phyloP scores from a whole-genome alignment of 441 rosid genomes.

The Pelargonium citronellum region DNA sequence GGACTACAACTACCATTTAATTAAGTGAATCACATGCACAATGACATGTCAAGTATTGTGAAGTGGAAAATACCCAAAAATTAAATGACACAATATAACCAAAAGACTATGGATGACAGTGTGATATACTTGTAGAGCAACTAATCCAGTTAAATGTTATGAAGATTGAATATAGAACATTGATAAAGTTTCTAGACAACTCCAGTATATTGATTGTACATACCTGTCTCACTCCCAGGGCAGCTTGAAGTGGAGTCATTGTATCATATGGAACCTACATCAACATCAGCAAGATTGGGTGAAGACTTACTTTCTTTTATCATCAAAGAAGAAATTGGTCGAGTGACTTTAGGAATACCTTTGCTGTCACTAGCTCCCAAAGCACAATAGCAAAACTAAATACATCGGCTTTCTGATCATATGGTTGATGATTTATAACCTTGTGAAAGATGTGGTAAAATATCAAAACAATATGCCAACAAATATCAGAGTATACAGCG shows the following conservation, averaged over 20 bases:
- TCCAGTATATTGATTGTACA: not conserved
- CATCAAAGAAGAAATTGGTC: not conserved
- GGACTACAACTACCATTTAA: no score
- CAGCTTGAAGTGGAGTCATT: constrained; percentile 67
- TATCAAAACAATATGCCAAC: not conserved
- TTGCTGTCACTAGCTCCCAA: constrained; percentile 65
- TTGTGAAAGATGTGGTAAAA: constrained; percentile 20
- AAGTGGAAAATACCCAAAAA: not conserved
- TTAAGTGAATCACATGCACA: no score
- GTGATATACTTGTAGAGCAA: not conserved
- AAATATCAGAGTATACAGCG: not conserved
- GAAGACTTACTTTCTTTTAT: not conserved
- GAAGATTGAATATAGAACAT: not conserved
- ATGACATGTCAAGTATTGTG: no score
- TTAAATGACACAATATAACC: not conserved
- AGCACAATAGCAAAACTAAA: constrained; percentile 67
- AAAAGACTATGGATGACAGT: not conserved
- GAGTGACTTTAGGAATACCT: constrained; percentile 34
- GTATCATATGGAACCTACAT: constrained; percentile 52
- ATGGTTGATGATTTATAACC: constrained; percentile 63
- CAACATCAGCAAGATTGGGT: constrained; percentile 2
- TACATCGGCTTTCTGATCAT: constrained; percentile 60
- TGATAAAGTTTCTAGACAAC: not conserved
- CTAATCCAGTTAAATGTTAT: not conserved
- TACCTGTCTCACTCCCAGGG: constrained; percentile 67